Evolutionary conservation across 1,139 yeast genomes (phyloP), one percentile per base, ranked within the genome.

Genomic region (Sugiyamaella sp.): DNA sequence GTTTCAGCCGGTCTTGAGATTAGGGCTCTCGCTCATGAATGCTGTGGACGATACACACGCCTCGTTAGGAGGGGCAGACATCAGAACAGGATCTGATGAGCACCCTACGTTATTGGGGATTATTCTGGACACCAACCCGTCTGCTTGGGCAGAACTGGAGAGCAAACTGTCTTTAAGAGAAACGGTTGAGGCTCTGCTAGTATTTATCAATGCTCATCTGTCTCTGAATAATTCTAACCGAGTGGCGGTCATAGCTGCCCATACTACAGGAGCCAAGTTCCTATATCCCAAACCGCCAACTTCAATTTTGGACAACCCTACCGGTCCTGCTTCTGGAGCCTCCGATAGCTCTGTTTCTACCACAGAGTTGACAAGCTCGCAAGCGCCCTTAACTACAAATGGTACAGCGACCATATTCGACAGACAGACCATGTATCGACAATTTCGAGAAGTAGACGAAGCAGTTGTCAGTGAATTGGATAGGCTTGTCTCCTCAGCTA

Each of bases 141-240:
- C 74, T 37, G 85, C 89, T 45, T 90, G 97, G 97, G 80, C 76
- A 49, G 74, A 76, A 42, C 72, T 85, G 32, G 63, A 67, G 27
- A 32, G 19, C 24, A 72, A 74, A 47, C 69, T 80, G 2, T 63
- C 80, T 1, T 67, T 87, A 27, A 76, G 78, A 56, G 82, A 82
- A 46, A 80, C 84, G 20, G 73, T 82, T 20, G 80, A 84, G 57
- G 75, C 89, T 3, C 66, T 89, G 9, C 68, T 87, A 45, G 88
- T 89, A 32, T 84, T 85, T 64, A 70, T 91, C 55, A 93, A 93
- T 66, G 91, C 95, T 0, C 99, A 93, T 69, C 69, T 95, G 48
- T 84, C 99, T 0, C 76, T 89, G 53, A 89, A 89, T 70, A 89
- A 88, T 65, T 82, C 90, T 35, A 93, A 93, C 68, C 82, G 82